Conservation (phyloP, 352 stramenopile species). For the Phytopythium boreale region DNA sequence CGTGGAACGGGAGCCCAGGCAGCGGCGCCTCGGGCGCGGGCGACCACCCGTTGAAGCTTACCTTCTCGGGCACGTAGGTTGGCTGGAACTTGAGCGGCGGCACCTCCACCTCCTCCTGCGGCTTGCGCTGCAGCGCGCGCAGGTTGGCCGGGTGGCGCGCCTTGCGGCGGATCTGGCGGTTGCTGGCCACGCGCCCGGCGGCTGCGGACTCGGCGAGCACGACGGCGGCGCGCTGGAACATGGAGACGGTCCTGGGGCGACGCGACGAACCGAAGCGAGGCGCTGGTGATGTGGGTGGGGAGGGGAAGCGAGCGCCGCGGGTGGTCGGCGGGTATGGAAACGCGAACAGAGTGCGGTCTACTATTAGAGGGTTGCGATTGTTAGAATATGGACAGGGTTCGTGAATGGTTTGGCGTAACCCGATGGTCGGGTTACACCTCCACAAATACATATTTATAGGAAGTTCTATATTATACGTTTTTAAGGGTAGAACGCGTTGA, state of each 20-base stretch:
- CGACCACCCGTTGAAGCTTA: constrained; percentile 89
- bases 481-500: neutral
- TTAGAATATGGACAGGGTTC: no score
- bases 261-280: neutral
- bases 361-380: neutral
- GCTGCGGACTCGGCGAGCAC: constrained; percentile 30
- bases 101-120: constrained; percentile 45
- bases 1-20: constrained; percentile 60
- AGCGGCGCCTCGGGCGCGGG: constrained; percentile 64
- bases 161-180: constrained; percentile 85
- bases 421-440: neutral
- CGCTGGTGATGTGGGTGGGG: constrained; percentile 4
- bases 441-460: neutral
- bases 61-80: constrained; percentile 73
- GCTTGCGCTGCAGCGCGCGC: constrained; percentile 62
- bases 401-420: constrained; percentile 3
- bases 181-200: constrained; percentile 72
- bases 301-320: constrained; percentile 7
- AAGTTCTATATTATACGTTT: neutral
- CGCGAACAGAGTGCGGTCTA: neutral
- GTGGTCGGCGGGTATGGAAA: neutral
- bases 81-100: constrained; percentile 81
- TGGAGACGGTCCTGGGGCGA: constrained; percentile 17
- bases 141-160: constrained; percentile 71
- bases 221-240: constrained; percentile 66